These are phyloP conservation scores for Physcia stellaris DNA, from an alignment of 495 filamentous ascomycete genomes.

Conservation along the genomic window DNA sequence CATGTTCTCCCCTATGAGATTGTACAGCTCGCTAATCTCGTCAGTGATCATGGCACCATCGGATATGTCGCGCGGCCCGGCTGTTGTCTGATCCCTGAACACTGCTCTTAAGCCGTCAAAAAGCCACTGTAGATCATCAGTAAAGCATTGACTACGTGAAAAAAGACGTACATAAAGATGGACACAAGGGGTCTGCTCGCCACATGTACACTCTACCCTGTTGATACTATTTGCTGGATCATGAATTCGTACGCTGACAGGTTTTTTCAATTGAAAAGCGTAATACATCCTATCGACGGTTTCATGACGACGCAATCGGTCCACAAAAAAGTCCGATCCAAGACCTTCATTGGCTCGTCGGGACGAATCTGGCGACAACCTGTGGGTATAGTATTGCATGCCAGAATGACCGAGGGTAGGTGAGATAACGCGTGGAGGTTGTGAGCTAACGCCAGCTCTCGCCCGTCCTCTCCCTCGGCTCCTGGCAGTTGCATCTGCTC, in stretches of 20 bases:
- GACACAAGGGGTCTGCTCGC: slow-evolving; percentile 1
- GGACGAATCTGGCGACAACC: slow-evolving; percentile 5
- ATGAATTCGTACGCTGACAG: slow-evolving; percentile 11
- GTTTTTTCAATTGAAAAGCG: slow-evolving; percentile 11
- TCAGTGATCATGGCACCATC: slow-evolving; percentile 2
- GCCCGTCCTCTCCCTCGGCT: slow-evolving; percentile 6
- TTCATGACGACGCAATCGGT: slow-evolving; percentile 2
- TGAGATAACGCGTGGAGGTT: not conserved
- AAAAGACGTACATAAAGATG: slow-evolving; percentile 10
- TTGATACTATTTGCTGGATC: slow-evolving; percentile 3
- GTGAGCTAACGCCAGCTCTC: slow-evolving; percentile 1
- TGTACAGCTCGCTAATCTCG: slow-evolving; percentile 6
- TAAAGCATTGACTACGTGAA: slow-evolving; percentile 1
- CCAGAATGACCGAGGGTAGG: slow-evolving; percentile 5
- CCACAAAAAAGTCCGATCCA: slow-evolving; percentile 7
- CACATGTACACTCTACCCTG: slow-evolving; percentile 10
- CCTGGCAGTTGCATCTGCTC: not conserved
- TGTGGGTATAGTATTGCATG: slow-evolving; percentile 1
- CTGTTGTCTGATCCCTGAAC: not conserved
- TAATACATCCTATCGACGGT: slow-evolving; percentile 8
- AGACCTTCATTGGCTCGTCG: slow-evolving; percentile 5
- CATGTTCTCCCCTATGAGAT: slow-evolving; percentile 6
- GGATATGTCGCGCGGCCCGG: not conserved
- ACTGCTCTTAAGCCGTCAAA: slow-evolving; percentile 9
- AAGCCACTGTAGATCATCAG: slow-evolving; percentile 14